phyloP scores from a whole-genome alignment of 108 stramenopile genomes.

The Cyclotella choctawhatcheeana region DNA sequence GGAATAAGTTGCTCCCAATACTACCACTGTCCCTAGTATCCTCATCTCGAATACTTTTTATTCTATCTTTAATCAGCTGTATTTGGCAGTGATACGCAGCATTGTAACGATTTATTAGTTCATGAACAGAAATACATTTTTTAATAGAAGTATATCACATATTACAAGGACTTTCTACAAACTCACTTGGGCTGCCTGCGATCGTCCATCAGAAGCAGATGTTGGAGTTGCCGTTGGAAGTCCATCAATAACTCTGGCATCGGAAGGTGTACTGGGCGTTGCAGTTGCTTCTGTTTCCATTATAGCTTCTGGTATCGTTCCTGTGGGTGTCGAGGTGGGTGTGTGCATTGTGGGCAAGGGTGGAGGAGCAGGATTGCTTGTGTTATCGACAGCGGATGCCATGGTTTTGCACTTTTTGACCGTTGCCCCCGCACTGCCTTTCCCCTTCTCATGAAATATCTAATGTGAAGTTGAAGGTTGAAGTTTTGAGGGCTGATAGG shows the following conservation, averaged over 20 bases:
- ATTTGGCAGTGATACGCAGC: too few relatives aligned
- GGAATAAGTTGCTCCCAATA: slow-evolving; percentile 1
- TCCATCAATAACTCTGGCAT: slow-evolving; percentile 12
- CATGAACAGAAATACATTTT: too few relatives aligned
- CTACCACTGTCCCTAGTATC: background rate
- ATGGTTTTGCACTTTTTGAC: background rate
- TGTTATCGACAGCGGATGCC: background rate
- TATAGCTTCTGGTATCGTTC: background rate
- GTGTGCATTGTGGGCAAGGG: slow-evolving; percentile 8
- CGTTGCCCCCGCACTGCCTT: too few relatives aligned
- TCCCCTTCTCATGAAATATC: too few relatives aligned
- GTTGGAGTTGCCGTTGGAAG: slow-evolving; percentile 38
- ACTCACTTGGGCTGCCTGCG: slow-evolving; percentile 30
- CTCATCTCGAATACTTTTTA: slow-evolving; percentile 27
- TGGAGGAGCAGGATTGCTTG: slow-evolving; percentile 1
- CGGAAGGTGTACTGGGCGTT: slow-evolving; percentile 1
- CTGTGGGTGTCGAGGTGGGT: background rate
- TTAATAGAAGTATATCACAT: too few relatives aligned
- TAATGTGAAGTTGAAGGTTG: too few relatives aligned
- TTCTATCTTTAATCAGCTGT: slow-evolving; percentile 21
- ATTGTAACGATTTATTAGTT: too few relatives aligned
- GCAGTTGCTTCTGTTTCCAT: background rate
- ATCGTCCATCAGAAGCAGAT: slow-evolving; percentile 30
- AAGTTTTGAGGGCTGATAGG: too few relatives aligned
- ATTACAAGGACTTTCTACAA: too few relatives aligned